phyloP scores from a whole-genome alignment of 257 asterid genomes.

The Solanum pinnatisectum region DNA sequence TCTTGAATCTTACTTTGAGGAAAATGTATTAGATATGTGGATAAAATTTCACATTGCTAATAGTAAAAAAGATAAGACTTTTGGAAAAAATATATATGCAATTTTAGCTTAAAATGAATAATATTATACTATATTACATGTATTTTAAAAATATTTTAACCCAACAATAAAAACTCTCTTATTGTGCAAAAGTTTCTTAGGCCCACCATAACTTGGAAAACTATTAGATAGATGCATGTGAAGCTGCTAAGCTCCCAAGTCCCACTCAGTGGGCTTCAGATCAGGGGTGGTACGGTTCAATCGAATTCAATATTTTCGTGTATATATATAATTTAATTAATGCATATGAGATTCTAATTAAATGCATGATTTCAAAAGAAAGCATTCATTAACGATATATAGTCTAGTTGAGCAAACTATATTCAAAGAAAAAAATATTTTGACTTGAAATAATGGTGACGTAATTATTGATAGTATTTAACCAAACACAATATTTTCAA shows the following conservation, averaged over 20 bases:
- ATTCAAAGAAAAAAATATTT: not conserved
- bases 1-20: not conserved
- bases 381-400: not conserved
- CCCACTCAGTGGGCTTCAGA: not conserved
- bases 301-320: not conserved
- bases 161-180: not conserved
- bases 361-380: not conserved
- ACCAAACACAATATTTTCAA: not conserved
- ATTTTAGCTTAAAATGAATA: not conserved
- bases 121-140: not conserved
- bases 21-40: not conserved
- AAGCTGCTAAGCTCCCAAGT: not conserved
- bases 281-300: not conserved
- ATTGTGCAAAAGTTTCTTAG: not conserved
- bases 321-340: not conserved
- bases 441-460: not conserved
- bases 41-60: not conserved
- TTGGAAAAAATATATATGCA: not conserved
- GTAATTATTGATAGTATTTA: not conserved
- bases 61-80: not conserved
- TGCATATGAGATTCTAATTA: not conserved
- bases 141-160: too few species aligned
- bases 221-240: not conserved
- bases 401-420: not conserved
- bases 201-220: not conserved